Evolutionary conservation across 129 eudicot species (phyloP), one percentile per base, ranked within the genome.

Genomic region (Artemisia annua): DNA sequence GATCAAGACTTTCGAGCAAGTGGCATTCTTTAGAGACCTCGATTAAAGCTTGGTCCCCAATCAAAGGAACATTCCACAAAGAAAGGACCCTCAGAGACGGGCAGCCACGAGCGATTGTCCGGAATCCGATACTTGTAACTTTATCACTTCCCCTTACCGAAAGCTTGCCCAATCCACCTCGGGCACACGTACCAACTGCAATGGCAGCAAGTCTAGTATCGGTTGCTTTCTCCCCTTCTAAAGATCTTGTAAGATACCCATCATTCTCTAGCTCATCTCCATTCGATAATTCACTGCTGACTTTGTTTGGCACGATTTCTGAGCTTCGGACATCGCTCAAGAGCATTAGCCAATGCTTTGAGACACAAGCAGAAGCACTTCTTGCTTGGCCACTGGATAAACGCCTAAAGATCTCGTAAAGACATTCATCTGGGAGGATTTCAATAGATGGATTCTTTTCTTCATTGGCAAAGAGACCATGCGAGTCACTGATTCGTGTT

Each of bases 131-230:
- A 68, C 86, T 67, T 10, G 98, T 82, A 52, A 90, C 92, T 30
- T 86, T 79, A 62, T 78, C 80, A 75, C 87, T 87, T 66, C 98
- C 97, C 30, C 92, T 79, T 71, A 90, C 82, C 3, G 89, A 87
- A 72, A 93, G 97, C 86, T 93, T 93, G 56, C 98, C 98, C 48
- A 89, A 87, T n/a, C 98, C 98, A 43, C 98, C 98, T 39, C 89
- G 96, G 72, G 87, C 76, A 69, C 96, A 85, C 5, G 96, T 86
- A 53, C 97, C 96, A 22, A 93, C 92, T 11, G 97, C 87, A 71
- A 93, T 90, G 12, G 98, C 97, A 30, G 96, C 90, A 48, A 93
- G 97, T 77, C 98, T 82, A 16, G 84, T 48, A 83, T 93, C 91
- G 0, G 89, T 93, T 18, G 97, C 98, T 77, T 89, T 93, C 96